Conservation (phyloP, 805 yeast genomes). For the Saccharomyces eubayanus region DNA sequence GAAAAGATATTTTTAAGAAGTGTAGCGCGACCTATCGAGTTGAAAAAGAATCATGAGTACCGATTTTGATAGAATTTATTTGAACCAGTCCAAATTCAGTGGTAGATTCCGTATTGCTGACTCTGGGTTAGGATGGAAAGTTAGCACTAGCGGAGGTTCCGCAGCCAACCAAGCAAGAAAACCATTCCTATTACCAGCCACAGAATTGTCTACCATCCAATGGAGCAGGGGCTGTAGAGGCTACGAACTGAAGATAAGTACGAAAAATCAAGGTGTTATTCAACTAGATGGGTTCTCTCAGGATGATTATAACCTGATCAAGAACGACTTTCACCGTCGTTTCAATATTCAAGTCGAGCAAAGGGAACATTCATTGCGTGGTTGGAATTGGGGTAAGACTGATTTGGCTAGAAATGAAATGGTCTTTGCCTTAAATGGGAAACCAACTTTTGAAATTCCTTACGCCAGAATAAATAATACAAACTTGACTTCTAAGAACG, state of each 20-base stretch:
- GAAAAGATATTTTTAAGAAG: not conserved
- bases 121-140: constrained; percentile 98
- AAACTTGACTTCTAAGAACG: constrained; percentile 84
- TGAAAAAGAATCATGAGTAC: constrained; percentile 29
- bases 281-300: constrained; percentile 86
- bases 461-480: constrained; percentile 73
- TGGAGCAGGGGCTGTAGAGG: constrained; percentile 96
- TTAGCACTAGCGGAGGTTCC: constrained; percentile 36
- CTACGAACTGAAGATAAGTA: constrained; percentile 79
- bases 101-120: constrained; percentile 94
- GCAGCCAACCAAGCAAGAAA: constrained; percentile 43
- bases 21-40: not conserved
- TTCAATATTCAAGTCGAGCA: constrained; percentile 68
- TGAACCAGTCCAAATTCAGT: constrained; percentile 72
- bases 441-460: constrained; percentile 88
- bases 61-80: constrained; percentile 85
- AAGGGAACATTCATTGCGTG: constrained; percentile 86
- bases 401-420: constrained; percentile 90
- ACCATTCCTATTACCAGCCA: constrained; percentile 85
- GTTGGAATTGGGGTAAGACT: constrained; percentile 98
- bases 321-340: constrained; percentile 73
- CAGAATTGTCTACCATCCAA: constrained; percentile 65
- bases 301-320: constrained; percentile 72
- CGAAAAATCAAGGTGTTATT: constrained; percentile 79
- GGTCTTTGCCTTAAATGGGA: constrained; percentile 74